These are phyloP conservation scores for Dimargaris cristalligena DNA, from an alignment of 192 early-diverging fungal genomes.

Conservation along the genomic window DNA sequence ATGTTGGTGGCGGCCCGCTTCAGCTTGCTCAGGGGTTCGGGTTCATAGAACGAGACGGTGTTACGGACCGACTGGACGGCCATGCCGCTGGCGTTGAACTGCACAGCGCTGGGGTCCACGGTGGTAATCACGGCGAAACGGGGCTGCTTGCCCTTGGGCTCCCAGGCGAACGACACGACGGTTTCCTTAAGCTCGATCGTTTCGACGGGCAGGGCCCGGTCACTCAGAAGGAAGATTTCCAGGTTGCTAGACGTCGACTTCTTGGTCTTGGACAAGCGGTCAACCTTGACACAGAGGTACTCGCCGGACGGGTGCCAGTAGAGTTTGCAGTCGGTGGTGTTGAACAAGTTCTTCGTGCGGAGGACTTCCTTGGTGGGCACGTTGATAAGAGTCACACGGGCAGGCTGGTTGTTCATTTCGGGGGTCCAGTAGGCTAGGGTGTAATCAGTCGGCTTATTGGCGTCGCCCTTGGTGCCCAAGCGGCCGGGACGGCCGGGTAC, in stretches of 20 bases:
- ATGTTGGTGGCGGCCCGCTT: slow-evolving; percentile 22
- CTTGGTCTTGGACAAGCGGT: slow-evolving; percentile 80
- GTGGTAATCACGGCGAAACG: slow-evolving; percentile 83
- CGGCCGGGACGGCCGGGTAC: slow-evolving; percentile 20
- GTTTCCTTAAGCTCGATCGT: slow-evolving; percentile 78
- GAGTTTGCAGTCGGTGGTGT: slow-evolving; percentile 72
- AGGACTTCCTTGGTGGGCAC: slow-evolving; percentile 73
- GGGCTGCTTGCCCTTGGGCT: slow-evolving; percentile 57
- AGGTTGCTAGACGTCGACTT: slow-evolving; percentile 75
- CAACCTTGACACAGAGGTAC: slow-evolving; percentile 84
- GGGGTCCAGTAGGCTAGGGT: slow-evolving; percentile 91
- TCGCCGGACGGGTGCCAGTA: slow-evolving; percentile 84
- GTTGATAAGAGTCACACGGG: slow-evolving; percentile 78
- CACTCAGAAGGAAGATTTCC: slow-evolving; percentile 84
- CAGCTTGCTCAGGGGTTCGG: slow-evolving; percentile 46
- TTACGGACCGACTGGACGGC: slow-evolving; percentile 31
- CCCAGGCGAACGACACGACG: slow-evolving; percentile 86
- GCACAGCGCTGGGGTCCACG: slow-evolving; percentile 42
- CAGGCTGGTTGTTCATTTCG: slow-evolving; percentile 87
- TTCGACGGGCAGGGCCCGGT: slow-evolving; percentile 93
- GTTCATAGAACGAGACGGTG: slow-evolving; percentile 67
- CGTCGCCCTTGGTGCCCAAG: slow-evolving; percentile 13
- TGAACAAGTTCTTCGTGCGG: slow-evolving; percentile 96
- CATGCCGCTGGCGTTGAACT: slow-evolving; percentile 29
- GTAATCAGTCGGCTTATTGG: slow-evolving; percentile 31